These are phyloP conservation scores for Aspergillus sp. DNA, from an alignment of 2,329 filamentous ascomycete genomes.

Conservation along the genomic window DNA sequence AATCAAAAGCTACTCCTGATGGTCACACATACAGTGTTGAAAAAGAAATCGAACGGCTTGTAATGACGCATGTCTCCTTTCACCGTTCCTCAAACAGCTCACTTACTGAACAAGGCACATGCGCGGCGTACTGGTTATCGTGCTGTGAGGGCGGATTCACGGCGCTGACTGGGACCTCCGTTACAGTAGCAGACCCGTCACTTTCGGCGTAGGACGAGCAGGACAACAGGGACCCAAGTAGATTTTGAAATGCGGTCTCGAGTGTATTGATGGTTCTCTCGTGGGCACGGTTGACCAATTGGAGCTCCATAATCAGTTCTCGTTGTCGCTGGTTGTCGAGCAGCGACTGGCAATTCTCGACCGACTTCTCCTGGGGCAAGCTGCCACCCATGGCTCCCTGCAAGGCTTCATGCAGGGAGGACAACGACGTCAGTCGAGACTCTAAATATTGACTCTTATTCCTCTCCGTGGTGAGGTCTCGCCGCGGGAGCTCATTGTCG, in stretches of 20 bases:
- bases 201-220: not conserved
- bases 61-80: not conserved
- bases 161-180: not conserved
- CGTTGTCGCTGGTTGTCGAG: not conserved
- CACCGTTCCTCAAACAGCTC: not conserved
- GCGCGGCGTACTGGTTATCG: not conserved
- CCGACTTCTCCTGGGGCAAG: not conserved
- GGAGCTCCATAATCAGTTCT: not conserved
- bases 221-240: not conserved
- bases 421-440: not conserved
- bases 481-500: not conserved
- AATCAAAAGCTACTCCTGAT: not conserved
- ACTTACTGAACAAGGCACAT: not conserved
- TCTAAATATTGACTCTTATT: slow-evolving; percentile 3
- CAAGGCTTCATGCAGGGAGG: not conserved
- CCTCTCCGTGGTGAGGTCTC: not conserved
- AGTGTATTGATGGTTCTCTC: not conserved
- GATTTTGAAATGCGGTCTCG: not conserved
- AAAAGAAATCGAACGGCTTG: not conserved
- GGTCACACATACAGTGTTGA: not conserved
- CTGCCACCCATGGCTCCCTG: not conserved
- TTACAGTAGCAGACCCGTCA: not conserved
- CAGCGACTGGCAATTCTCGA: not conserved
- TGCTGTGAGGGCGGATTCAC: not conserved
- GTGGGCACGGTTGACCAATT: not conserved